Evolutionary conservation across 495 filamentous ascomycete genomes (phyloP).

Genomic region (Cercophora scortea): DNA sequence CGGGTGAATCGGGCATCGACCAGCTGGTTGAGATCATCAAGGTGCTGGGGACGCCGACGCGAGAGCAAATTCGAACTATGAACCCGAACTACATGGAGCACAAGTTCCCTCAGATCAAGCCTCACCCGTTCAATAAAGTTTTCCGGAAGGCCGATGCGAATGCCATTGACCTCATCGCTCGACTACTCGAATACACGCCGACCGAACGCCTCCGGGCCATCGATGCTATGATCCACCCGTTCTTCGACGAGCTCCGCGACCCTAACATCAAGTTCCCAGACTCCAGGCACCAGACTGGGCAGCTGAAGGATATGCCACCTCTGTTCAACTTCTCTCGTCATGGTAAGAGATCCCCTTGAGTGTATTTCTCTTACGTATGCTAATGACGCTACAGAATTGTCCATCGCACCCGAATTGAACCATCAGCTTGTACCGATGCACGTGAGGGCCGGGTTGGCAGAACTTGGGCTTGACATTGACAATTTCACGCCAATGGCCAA

Average conservation of each 20-base stretch:
- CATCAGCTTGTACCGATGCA: slow-evolving; percentile 78
- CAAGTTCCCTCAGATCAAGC: slow-evolving; percentile 99
- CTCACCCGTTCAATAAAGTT: slow-evolving; percentile 97
- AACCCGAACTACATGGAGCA: slow-evolving; percentile 99
- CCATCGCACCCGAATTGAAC: slow-evolving; percentile 84
- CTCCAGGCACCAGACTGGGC: slow-evolving; percentile 75
- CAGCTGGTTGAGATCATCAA: slow-evolving; percentile 99
- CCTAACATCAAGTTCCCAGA: slow-evolving; percentile 83
- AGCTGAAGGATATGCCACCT: slow-evolving; percentile 68
- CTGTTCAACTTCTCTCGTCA: slow-evolving; percentile 93
- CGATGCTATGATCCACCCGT: slow-evolving; percentile 96
- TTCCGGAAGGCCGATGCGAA: slow-evolving; percentile 90
- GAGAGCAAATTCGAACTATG: slow-evolving; percentile 99
- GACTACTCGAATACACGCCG: slow-evolving; percentile 90
- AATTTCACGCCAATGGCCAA: slow-evolving; percentile 85
- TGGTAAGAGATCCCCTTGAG: slow-evolving; percentile 49
- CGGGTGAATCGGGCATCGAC: slow-evolving; percentile 98
- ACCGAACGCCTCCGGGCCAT: slow-evolving; percentile 90
- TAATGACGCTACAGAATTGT: slow-evolving; percentile 61
- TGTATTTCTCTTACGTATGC: neutral
- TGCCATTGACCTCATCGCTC: slow-evolving; percentile 92
- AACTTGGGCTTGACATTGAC: slow-evolving; percentile 82
- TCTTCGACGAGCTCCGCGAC: slow-evolving; percentile 95
- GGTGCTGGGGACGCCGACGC: slow-evolving; percentile 93
- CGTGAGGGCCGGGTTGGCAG: slow-evolving; percentile 61